phyloP scores from a whole-genome alignment of 768 basidiomycete genomes.

The Amanita inopinata region DNA sequence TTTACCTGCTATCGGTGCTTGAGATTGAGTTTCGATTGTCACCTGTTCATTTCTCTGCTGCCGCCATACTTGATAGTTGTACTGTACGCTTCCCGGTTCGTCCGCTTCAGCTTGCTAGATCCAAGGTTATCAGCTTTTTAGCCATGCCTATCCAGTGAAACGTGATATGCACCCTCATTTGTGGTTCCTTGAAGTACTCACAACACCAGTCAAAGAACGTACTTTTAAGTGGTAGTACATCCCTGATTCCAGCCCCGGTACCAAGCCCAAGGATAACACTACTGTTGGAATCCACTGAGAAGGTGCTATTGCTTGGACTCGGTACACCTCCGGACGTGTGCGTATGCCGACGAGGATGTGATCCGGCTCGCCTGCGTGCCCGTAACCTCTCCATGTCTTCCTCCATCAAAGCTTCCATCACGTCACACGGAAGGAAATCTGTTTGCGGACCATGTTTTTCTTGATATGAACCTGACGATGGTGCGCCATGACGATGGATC shows the following conservation, averaged over 20 bases:
- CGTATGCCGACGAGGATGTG: conserved; percentile 32
- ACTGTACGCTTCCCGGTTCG: conserved; percentile 89
- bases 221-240: conserved; percentile 84
- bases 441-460: conserved; percentile 25
- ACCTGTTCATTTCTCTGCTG: conserved; percentile 84
- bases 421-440: conserved; percentile 63
- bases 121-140: conserved; percentile 11
- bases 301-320: conserved; percentile 69
- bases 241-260: conserved; percentile 72
- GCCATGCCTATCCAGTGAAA: neutral
- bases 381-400: conserved; percentile 90
- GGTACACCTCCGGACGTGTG: conserved; percentile 32
- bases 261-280: conserved; percentile 70
- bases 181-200: conserved; percentile 97
- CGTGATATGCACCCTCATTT: conserved; percentile 75
- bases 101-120: conserved; percentile 85
- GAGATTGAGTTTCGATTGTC: conserved; percentile 53
- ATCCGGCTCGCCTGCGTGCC: conserved; percentile 45
- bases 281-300: conserved; percentile 66
- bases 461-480: conserved; percentile 24
- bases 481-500: conserved; percentile 13
- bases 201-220: conserved; percentile 92
- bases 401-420: conserved; percentile 84
- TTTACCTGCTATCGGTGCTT: conserved; percentile 70
- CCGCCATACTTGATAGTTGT: conserved; percentile 94